Conservation (phyloP, 108 stramenopile species). For the Halocafeteria seosinensis region DNA sequence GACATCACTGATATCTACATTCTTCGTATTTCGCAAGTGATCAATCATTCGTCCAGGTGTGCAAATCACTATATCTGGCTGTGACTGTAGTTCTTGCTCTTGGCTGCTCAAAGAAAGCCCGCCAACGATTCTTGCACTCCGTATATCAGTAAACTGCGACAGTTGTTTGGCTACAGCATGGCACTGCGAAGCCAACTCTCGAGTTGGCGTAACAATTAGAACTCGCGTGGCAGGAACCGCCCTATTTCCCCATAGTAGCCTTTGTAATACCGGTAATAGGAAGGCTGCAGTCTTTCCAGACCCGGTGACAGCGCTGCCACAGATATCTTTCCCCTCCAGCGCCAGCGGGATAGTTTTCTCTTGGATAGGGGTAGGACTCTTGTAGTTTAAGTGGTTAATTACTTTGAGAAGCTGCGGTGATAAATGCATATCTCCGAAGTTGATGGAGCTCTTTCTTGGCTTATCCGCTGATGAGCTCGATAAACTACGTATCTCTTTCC, state of each 20-base stretch:
- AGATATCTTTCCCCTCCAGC: conserved; percentile 77
- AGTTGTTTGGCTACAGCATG: conserved; percentile 63
- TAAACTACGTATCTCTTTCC: too few species aligned
- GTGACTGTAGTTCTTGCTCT: conserved; percentile 65
- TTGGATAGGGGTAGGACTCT: conserved; percentile 81
- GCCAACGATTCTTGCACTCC: conserved; percentile 62
- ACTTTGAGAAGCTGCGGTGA: conserved; percentile 79
- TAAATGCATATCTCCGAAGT: conserved; percentile 69
- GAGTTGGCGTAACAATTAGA: conserved; percentile 71
- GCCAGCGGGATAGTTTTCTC: conserved; percentile 67
- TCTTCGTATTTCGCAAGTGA: conserved; percentile 68
- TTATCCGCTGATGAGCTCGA: too few species aligned
- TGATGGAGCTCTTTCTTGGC: conserved; percentile 31
- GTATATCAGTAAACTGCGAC: conserved; percentile 63
- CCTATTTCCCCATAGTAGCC: conserved; percentile 65
- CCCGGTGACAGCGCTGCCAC: conserved; percentile 65
- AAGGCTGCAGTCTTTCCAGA: conserved; percentile 71
- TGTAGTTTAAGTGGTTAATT: conserved; percentile 75
- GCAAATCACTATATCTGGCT: conserved; percentile 80
- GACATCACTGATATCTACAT: conserved; percentile 64
- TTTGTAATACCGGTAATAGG: conserved; percentile 72
- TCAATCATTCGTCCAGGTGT: conserved; percentile 90
- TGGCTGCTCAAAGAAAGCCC: conserved; percentile 70
- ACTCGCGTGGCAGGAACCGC: conserved; percentile 50
- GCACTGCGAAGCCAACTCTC: conserved; percentile 84